Conservation (phyloP, 352 stramenopile genomes). For the Phytopythium delawarense region DNA sequence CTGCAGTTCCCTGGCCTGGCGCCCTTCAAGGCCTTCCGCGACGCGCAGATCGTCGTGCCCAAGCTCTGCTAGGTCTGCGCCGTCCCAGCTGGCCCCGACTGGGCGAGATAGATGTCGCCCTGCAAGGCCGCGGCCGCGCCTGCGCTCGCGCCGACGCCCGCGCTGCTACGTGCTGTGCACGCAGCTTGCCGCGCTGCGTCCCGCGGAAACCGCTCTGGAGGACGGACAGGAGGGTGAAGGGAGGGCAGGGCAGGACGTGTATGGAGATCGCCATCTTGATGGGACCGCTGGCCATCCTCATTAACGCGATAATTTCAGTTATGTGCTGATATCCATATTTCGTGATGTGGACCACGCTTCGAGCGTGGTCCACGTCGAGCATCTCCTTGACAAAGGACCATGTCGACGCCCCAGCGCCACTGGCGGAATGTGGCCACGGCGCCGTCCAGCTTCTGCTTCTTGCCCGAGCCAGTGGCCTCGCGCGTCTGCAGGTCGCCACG, state of each 20-base stretch:
- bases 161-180: too few relatives aligned
- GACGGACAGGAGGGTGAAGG: background rate
- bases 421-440: constrained; percentile 72
- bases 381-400: constrained; percentile 78
- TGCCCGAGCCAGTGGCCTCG: constrained; percentile 10
- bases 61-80: constrained; percentile 48
- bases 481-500: constrained; percentile 62
- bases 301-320: too few relatives aligned
- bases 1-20: constrained; percentile 89
- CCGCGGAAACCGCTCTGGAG: too few relatives aligned
- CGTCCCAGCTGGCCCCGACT: background rate
- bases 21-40: constrained; percentile 75
- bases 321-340: too few relatives aligned
- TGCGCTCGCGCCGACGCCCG: too few relatives aligned
- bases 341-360: too few relatives aligned
- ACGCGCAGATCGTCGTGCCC: constrained; percentile 62
- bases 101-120: background rate
- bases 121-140: too few relatives aligned
- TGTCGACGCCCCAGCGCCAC: constrained; percentile 83
- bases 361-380: constrained; percentile 23
- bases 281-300: too few relatives aligned
- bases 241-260: too few relatives aligned
- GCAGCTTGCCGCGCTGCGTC: too few relatives aligned
- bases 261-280: too few relatives aligned
- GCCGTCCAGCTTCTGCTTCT: constrained; percentile 57